Conservation (phyloP, 345 rosid species). For the Camelina laxa region DNA sequence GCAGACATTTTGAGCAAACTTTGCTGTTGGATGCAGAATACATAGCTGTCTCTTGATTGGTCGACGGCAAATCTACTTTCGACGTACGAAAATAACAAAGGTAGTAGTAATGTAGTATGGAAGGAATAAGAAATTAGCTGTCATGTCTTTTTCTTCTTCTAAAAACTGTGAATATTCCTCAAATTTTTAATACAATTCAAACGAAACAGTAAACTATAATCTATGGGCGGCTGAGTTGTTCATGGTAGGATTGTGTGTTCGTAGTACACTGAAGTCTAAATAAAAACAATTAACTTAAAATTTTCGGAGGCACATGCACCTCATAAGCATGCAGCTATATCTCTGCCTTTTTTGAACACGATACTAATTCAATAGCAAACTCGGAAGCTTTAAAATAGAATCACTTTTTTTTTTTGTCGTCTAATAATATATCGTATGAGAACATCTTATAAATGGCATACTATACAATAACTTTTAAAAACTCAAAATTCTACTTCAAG, state of each 20-base stretch:
- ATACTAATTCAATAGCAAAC: background rate
- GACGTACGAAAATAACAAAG: background rate
- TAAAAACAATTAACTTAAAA: background rate
- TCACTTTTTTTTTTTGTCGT: background rate
- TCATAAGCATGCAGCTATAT: background rate
- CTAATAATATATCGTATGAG: background rate
- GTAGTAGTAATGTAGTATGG: background rate
- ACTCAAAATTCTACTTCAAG: background rate
- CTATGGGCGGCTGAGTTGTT: background rate
- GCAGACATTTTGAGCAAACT: background rate
- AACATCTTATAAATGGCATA: background rate
- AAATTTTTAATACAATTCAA: background rate
- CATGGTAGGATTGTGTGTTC: conserved; percentile 13
- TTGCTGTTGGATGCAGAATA: background rate
- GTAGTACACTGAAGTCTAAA: background rate
- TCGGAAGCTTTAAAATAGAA: background rate
- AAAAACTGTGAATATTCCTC: background rate
- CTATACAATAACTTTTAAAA: too few species aligned
- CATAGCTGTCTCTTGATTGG: conserved; percentile 8
- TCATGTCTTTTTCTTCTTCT: conserved; percentile 13
- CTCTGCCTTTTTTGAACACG: background rate
- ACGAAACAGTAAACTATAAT: background rate
- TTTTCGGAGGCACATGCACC: background rate
- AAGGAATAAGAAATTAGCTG: background rate
- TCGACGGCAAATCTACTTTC: conserved; percentile 12